phyloP scores from a whole-genome alignment of 164 flowering plant genomes.

The grape (Vitis vinifera) region DNA sequence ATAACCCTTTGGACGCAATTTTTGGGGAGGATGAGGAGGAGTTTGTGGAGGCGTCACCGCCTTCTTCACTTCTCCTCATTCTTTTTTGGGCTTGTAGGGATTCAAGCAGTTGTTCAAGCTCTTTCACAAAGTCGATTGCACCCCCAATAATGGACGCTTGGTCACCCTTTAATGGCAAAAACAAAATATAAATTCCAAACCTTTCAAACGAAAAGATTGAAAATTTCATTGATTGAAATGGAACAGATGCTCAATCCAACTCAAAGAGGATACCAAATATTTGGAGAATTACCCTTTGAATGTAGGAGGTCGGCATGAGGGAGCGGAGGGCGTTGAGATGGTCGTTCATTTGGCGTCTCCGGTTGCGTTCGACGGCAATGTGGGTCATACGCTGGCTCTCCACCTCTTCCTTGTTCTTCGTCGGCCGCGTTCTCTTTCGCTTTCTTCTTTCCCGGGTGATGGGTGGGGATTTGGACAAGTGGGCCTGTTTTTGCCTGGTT shows the following conservation, averaged over 20 bases:
- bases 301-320: slow-evolving; percentile 60
- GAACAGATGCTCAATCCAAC: background rate
- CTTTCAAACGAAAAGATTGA: background rate
- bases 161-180: slow-evolving; percentile 51
- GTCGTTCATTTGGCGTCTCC: slow-evolving; percentile 76
- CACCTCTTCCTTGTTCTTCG: slow-evolving; percentile 60
- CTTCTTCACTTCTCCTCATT: slow-evolving; percentile 19
- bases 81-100: slow-evolving; percentile 52
- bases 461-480: slow-evolving; percentile 10
- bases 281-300: slow-evolving; percentile 45
- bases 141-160: slow-evolving; percentile 77
- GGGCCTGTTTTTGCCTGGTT: slow-evolving; percentile 14
- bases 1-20: slow-evolving; percentile 23
- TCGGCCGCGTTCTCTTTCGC: slow-evolving; percentile 43
- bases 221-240: background rate
- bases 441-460: slow-evolving; percentile 37
- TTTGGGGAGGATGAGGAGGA: slow-evolving; percentile 9
- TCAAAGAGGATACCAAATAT: background rate
- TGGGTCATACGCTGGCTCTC: slow-evolving; percentile 73
- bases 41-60: background rate
- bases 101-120: slow-evolving; percentile 59
- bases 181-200: background rate
- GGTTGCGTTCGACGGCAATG: slow-evolving; percentile 72
- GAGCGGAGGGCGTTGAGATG: slow-evolving; percentile 58
- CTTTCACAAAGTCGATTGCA: slow-evolving; percentile 74